Evolutionary conservation across 495 filamentous ascomycete genomes (phyloP).

Genomic region (Platismatia glauca): DNA sequence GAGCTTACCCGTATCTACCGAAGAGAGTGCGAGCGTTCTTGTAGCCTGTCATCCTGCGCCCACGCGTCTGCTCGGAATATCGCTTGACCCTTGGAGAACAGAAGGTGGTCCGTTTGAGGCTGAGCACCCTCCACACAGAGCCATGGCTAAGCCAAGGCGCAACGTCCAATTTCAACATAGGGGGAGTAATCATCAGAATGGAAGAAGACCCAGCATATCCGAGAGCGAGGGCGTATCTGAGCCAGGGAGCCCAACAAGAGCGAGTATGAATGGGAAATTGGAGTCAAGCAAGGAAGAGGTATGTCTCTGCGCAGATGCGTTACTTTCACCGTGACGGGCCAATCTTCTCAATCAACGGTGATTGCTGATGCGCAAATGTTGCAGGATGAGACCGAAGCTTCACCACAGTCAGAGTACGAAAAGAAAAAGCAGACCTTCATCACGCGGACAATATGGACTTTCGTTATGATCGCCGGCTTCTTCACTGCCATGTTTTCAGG

Average conservation of each 20-base stretch:
- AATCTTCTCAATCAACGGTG: not conserved
- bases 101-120: not conserved
- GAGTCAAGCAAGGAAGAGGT: constrained; percentile 46
- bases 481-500: constrained; percentile 86
- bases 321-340: not conserved
- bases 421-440: constrained; percentile 99
- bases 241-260: constrained; percentile 46
- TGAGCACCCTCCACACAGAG: not conserved
- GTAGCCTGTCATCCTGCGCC: not conserved
- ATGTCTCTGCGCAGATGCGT: constrained; percentile 3
- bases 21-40: not conserved
- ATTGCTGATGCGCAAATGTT: constrained; percentile 6
- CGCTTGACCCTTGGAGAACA: too few species aligned
- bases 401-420: constrained; percentile 68
- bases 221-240: constrained; percentile 72
- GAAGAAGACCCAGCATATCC: constrained; percentile 63
- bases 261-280: constrained; percentile 36
- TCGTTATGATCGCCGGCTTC: constrained; percentile 93
- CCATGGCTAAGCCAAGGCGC: constrained; percentile 67
- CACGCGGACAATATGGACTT: constrained; percentile 93
- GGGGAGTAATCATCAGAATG: constrained; percentile 43
- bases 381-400: constrained; percentile 36
- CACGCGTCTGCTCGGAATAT: not conserved
- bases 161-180: constrained; percentile 77
- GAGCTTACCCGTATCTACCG: not conserved